These are phyloP conservation scores for Ligustrum vulgare DNA, from an alignment of 257 asterid species.

Conservation along the genomic window DNA sequence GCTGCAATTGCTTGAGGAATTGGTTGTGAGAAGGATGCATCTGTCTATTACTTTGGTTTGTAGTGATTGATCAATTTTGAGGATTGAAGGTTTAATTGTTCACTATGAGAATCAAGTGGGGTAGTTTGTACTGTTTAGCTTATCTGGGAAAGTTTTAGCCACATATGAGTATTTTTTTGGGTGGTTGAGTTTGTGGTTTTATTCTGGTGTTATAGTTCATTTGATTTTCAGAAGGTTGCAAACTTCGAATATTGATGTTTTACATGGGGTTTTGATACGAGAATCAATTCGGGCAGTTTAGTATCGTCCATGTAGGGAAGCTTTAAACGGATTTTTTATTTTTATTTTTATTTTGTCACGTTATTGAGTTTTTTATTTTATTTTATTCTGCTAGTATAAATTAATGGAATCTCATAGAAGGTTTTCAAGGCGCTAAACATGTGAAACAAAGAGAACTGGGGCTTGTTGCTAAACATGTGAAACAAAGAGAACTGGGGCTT, in stretches of 20 bases:
- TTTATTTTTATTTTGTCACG: background rate
- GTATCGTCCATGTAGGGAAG: background rate
- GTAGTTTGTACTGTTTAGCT: background rate
- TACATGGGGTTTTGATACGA: background rate
- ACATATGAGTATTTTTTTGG: background rate
- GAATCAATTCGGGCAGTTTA: background rate
- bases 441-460: background rate
- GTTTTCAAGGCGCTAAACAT: background rate
- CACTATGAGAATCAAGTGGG: conserved; percentile 8
- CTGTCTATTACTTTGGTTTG: background rate
- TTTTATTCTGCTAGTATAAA: background rate
- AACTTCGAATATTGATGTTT: background rate
- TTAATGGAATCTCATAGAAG: background rate
- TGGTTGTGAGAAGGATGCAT: conserved; percentile 2
- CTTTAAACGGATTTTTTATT: background rate
- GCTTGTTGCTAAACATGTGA: background rate
- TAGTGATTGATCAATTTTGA: background rate
- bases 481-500: background rate
- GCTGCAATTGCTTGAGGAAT: conserved; percentile 19
- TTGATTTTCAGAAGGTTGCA: background rate
- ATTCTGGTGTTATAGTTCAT: background rate
- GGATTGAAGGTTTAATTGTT: conserved; percentile 8
- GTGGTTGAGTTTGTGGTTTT: conserved; percentile 9
- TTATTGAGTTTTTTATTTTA: background rate
- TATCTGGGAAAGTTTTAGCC: background rate